Base-by-base conservation (phyloP, 176 grass and related monocot species). In the Zea luxurians region DNA sequence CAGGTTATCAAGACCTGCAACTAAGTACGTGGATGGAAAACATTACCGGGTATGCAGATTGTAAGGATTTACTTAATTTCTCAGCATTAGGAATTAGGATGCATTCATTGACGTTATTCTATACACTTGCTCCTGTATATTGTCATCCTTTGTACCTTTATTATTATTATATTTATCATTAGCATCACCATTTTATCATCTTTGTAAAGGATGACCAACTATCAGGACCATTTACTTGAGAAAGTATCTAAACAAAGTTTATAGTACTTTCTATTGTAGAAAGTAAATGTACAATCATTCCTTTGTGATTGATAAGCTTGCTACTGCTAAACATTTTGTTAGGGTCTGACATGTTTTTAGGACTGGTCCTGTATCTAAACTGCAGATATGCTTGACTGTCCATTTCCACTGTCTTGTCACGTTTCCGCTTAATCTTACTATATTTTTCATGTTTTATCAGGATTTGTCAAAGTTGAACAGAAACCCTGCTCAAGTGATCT, bases 391-490 rank as follows among this genome's bases (percentile, higher is more conserved):
- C 42, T 65, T 82, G 13, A 53, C 13, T 80, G 16, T 17, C 35
- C 3, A 44, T 80, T 61, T 74, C 11, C 15, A 12, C 66, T 40
- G 35, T 52, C 15, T 66, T 36, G 27, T 27, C 68, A 37, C 70
- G 66, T 84, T 59, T 50, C 41, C 16, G 61, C 68, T 61, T 44
- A 59, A 59, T 65, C 49, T 82, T 77, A 61, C 38, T 16, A 27
- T 27, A 10, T 8, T 54, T 68, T 48, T 61, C 64, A 71, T 83
- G 60, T 61, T 82, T 60, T 78, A 71, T 40, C 75, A 98, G 91
- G 92, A 98, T 86, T 87, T 98, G 85, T 87, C 89, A 46, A 95
- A 98, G 81, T 66, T 98, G 83, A 98, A 98, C 45, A 90, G 96
- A 79, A 93, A 95, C 60, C 96, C 96, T 83, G 78, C 68, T 0